Base-by-base conservation (phyloP, 495 filamentous ascomycete genomes). In the Penicillium tannophilum region DNA sequence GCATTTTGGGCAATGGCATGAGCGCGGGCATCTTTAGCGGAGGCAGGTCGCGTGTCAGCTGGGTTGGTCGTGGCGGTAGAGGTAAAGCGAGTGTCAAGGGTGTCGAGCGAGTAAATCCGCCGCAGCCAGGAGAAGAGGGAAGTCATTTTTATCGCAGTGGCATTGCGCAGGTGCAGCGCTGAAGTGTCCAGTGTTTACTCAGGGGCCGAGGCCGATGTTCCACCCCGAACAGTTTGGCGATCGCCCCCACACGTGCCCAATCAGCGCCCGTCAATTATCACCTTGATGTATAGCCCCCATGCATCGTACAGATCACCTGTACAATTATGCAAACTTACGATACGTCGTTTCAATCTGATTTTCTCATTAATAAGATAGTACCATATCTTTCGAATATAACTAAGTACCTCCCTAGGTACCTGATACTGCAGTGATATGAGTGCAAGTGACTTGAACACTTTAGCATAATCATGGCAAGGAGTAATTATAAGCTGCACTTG, bases 31-130 rank as follows among this genome's bases (percentile, higher is more conserved):
- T 78, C 71, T 75, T 75, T 68, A 48, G 67, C 58, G 53, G 76
- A 57, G 49, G 63, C 46, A 50, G 73, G 64, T 71, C 71, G 74
- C 70, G 73, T 68, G 66, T 79, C 73, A 62, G 79, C 73, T 48
- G 79, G 65, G 59, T 79, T 79, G 69, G 86, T 82, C 44, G 75
- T 82, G 17, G 91, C 84, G 10, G 90, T 84, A 46, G 82, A 85
- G 26, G 87, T 90, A 70, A 98, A 92, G 62, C 94, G 88, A 58
- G 91, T 93, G 80, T 98, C 94, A 71, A 98, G 85, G 30, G 92
- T 95, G 65, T 97, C 90, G 57, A 96, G 86, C 52, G 89, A 87
- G 76, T 92, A 95, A 52, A 93, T 71, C 48, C 79, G 79, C 62
- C 79, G 75, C 52, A 75, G 63, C 69, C 67, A 69, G 56, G 65